Base-by-base conservation (phyloP, 108 stramenopile species). In the Nitzschia sp. region DNA sequence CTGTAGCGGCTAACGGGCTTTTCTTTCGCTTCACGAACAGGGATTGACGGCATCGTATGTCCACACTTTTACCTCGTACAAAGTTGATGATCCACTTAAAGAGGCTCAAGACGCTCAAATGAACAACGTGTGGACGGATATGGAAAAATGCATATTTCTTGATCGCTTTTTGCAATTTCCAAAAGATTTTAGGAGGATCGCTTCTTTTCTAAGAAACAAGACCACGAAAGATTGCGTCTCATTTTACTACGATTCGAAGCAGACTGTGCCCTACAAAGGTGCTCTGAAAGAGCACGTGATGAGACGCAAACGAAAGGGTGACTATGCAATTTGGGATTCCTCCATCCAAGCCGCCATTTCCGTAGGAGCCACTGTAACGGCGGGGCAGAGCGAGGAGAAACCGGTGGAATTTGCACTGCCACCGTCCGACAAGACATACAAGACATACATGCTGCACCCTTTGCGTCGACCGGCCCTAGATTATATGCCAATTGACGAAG, bases 91-190 rank as follows among this genome's bases (percentile, higher is more conserved):
- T 46, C 81, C 80, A 31, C 6, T 82, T 19, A 69, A 52, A 31
- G 86, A 89, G 28, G 86, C 82, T 36, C 60, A 77, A 53, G 77
- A 85, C 34, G 62, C 54, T 16, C 27, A 38, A 21, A 38, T 77
- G 19, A 66, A 61, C 0, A 88, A 88, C 36, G 45, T 84, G 9
- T 99, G 98, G 98, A 90, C 94, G 34, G 98, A 99, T 75, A 87
- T 97, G 81, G 98, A 99, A 78, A 99, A 98, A 66, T 95, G 95
- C 77, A 97, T 99, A 21, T 99, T 97, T 55, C 73, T 99, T 21
- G 97, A 98, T 72, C 77, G 96, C 27, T 99, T 99, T 67, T 72
- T 99, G 45, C 96, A 97, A 56, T 96, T 95, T 76, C 97, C 97
- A 3, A 99, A 99, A 67, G 96, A 97, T 64, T 99, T 99, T 70